Conservation (phyloP, 2,329 filamentous ascomycete genomes). For the Boeremia lycopersici region DNA sequence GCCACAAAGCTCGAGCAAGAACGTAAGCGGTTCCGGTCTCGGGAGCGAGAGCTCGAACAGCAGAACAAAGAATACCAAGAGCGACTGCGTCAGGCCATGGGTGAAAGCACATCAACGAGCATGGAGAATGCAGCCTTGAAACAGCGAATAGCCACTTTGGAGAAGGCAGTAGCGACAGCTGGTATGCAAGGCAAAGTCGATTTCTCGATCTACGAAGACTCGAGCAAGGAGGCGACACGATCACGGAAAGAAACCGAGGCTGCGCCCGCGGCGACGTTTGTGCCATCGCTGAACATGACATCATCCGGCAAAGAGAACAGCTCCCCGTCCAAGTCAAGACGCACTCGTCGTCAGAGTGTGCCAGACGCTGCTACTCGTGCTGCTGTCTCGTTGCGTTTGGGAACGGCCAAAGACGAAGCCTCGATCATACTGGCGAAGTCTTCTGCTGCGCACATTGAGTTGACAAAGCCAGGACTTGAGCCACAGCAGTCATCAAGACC, state of each 20-base stretch:
- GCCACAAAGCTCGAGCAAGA: conserved; percentile 71
- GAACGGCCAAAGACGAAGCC: conserved; percentile 25
- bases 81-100: conserved; percentile 40
- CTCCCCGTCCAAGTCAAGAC: conserved; percentile 31
- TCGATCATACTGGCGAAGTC: conserved; percentile 32
- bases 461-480: conserved; percentile 18
- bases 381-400: conserved; percentile 19
- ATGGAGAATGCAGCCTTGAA: conserved; percentile 45
- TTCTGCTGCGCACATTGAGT: conserved; percentile 14
- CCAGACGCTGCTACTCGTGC: conserved; percentile 24
- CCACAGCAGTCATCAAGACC: conserved; percentile 16
- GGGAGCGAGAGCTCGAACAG: conserved; percentile 69
- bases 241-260: conserved; percentile 17
- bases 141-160: conserved; percentile 36
- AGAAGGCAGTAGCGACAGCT: conserved; percentile 28
- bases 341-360: conserved; percentile 31
- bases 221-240: conserved; percentile 26
- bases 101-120: conserved; percentile 39
- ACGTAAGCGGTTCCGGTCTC: conserved; percentile 65
- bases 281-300: conserved; percentile 19
- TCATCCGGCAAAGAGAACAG: conserved; percentile 41
- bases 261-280: conserved; percentile 21
- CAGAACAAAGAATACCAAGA: conserved; percentile 58
- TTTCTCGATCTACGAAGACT: conserved; percentile 43
- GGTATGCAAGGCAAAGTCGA: conserved; percentile 24